A percentile compares a stretch with the other conserved stretches of the same genome.
phyloP scores from a whole-genome alignment of 768 basidiomycete species.

The Termitomyces sp. region DNA sequence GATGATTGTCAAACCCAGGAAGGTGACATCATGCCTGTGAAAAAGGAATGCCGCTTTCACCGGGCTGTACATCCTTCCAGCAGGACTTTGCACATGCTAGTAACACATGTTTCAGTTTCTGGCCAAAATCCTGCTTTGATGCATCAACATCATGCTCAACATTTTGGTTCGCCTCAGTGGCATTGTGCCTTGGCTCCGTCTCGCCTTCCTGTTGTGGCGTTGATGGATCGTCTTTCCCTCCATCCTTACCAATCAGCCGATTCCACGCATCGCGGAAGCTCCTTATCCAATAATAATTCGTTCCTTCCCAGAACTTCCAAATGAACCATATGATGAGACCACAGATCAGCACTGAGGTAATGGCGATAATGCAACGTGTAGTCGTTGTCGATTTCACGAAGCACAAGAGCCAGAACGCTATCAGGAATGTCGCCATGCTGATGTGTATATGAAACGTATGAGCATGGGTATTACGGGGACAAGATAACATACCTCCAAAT shows the following conservation, averaged over 20 bases:
- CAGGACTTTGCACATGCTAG: not conserved
- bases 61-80: too few species aligned
- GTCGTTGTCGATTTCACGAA: not conserved
- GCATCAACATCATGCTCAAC: too few species aligned
- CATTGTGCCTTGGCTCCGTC: not conserved
- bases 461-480: too few species aligned
- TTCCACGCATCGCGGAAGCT: not conserved
- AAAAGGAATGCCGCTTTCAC: too few species aligned
- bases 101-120: not conserved
- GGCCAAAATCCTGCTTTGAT: not conserved
- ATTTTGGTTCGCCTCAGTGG: too few species aligned
- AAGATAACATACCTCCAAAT: slow-evolving; percentile 3
- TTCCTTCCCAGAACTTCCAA: too few species aligned
- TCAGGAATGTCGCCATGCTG: not conserved
- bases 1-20: too few species aligned
- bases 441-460: not conserved
- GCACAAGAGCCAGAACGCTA: not conserved
- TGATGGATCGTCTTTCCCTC: not conserved
- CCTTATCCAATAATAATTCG: too few species aligned
- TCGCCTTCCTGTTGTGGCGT: not conserved
- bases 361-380: not conserved
- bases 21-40: too few species aligned
- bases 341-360: not conserved
- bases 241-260: not conserved
- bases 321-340: slow-evolving; percentile 1